Evolutionary conservation across 441 rosid species (phyloP).

Genomic region (Euphorbia celastroides): DNA sequence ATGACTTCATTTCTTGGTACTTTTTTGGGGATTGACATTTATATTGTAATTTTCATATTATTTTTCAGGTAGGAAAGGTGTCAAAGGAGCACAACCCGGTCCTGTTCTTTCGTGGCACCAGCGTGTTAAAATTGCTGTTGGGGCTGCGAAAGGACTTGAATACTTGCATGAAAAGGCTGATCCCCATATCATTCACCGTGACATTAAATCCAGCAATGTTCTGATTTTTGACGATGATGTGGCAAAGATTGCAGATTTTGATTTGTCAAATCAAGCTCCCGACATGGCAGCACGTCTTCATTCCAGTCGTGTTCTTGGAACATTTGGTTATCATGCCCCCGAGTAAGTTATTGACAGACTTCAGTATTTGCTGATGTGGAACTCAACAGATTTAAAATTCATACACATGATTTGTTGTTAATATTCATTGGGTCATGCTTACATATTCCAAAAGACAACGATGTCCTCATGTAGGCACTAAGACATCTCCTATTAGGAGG

Average conservation of each 20-base stretch:
- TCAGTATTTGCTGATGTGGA: too few species aligned
- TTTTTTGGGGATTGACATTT: too few species aligned
- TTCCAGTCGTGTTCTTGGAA: conserved; percentile 89
- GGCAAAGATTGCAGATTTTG: conserved; percentile 88
- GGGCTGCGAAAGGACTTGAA: conserved; percentile 93
- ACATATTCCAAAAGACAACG: too few species aligned
- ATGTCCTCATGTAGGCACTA: too few species aligned
- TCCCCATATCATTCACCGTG: conserved; percentile 83
- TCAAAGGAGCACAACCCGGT: conserved; percentile 87
- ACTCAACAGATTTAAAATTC: too few species aligned
- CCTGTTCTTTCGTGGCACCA: conserved; percentile 78
- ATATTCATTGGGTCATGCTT: too few species aligned
- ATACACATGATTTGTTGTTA: too few species aligned
- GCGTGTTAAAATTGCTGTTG: conserved; percentile 76
- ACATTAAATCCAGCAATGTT: conserved; percentile 91
- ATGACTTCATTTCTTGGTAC: too few species aligned
- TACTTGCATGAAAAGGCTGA: conserved; percentile 87
- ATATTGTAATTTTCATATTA: too few species aligned
- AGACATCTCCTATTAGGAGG: too few species aligned
- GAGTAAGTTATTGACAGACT: conserved; percentile 69
- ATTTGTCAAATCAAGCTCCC: conserved; percentile 71
- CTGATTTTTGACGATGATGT: conserved; percentile 64
- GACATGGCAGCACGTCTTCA: conserved; percentile 85
- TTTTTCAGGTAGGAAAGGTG: conserved; percentile 75
- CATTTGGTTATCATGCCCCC: conserved; percentile 97